phyloP scores from a whole-genome alignment of 2,329 filamentous ascomycete genomes.

The Dothistroma pini region DNA sequence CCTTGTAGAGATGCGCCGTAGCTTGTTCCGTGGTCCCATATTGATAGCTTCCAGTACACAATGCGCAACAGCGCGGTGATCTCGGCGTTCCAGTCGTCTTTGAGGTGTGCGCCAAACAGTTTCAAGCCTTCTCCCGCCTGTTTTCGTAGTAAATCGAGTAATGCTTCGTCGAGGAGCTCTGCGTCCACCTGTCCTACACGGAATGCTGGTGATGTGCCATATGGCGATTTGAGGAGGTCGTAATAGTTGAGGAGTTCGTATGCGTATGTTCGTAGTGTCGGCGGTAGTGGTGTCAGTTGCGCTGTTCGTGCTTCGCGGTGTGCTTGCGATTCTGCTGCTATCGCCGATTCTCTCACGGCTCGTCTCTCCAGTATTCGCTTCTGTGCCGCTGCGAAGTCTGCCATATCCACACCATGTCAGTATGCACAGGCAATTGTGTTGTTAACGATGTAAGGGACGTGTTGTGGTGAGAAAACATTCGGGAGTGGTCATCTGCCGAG shows the following conservation, averaged over 20 bases:
- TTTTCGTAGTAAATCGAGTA: slow-evolving; percentile 76
- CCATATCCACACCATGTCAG: slow-evolving; percentile 21
- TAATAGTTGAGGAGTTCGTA: slow-evolving; percentile 44
- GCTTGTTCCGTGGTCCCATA: slow-evolving; percentile 95
- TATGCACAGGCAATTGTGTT: neutral
- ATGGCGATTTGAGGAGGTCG: slow-evolving; percentile 68
- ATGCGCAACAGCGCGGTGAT: slow-evolving; percentile 74
- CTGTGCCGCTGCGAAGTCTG: slow-evolving; percentile 84
- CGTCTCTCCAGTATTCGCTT: slow-evolving; percentile 79
- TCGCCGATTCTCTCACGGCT: slow-evolving; percentile 60
- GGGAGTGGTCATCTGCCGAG: neutral
- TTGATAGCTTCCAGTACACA: slow-evolving; percentile 85
- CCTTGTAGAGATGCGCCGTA: slow-evolving; percentile 94
- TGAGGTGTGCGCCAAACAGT: slow-evolving; percentile 73
- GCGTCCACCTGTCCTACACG: slow-evolving; percentile 95
- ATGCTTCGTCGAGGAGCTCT: slow-evolving; percentile 88
- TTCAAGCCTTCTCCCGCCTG: slow-evolving; percentile 87
- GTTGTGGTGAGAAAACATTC: neutral
- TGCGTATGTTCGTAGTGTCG: slow-evolving; percentile 47
- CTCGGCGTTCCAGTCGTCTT: slow-evolving; percentile 84
- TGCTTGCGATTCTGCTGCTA: slow-evolving; percentile 49
- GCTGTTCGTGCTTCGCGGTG: slow-evolving; percentile 40
- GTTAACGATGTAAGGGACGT: neutral
- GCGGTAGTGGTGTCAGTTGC: slow-evolving; percentile 46
- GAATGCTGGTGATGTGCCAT: slow-evolving; percentile 80